Base-by-base conservation (phyloP, 805 yeast genomes). In the Sugiyamaella americana region DNA sequence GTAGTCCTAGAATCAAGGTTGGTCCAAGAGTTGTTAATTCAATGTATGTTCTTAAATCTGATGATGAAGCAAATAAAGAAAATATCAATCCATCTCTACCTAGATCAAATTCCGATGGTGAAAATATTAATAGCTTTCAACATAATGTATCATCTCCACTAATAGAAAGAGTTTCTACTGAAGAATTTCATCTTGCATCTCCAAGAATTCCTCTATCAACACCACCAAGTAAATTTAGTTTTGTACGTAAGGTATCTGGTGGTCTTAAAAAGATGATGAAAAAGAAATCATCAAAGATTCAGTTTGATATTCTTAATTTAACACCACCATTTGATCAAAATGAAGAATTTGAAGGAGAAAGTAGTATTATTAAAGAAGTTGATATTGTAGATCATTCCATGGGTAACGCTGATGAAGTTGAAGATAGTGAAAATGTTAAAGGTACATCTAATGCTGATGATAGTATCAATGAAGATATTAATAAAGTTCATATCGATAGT, bases 351-450 rank as follows among this genome's bases (percentile, higher is more conserved):
- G 46, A 48, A n/a, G 18, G 45, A 16, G 49, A 51, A 38, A 42
- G 48, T 3, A 48, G 52, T 10, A 20, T 51, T 10, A 19, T 37
- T 21, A 41, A 41, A 32, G 49, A 45, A 21, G 44, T 48, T 34
- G 44, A 47, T 8, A 43, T 47, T 37, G 24, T 47, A 23, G 43
- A 47, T 30, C 40, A 22, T 20, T 41, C 46, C 17, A 10, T 40
- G 6, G 48, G 40, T 18, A n/a, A 45, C 13, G 11, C 30, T 17
- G 40, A 32, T 18, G 19, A 19, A 37, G 17, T 41, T 5, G 13
- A 13, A 3, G 21, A 38, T 40, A 26, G 30, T 29, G 37, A 39
- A 26, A 17, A 26, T 8, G 26, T 20, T 16, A 10, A 37, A 5
- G 32, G 21, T 11, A 22, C 37, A 17, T n/a, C 29, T 3, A 39